phyloP scores from a whole-genome alignment of 2,329 filamentous ascomycete genomes.

The Trichophyton benhamiae region DNA sequence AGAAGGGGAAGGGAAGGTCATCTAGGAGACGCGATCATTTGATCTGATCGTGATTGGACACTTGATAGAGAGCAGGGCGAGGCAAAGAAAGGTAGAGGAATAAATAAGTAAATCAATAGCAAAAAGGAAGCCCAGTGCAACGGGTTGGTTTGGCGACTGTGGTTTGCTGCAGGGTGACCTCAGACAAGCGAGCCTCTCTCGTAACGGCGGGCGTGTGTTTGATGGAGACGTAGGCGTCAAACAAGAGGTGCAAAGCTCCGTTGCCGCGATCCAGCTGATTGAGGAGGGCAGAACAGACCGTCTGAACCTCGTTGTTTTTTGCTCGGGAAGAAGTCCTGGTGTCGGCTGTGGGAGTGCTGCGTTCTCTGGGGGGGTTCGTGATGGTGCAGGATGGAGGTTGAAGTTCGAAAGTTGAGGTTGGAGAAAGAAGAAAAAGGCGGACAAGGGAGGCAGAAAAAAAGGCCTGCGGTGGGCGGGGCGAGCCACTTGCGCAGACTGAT shows the following conservation, averaged over 20 bases:
- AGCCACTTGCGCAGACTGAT: constrained; percentile 1
- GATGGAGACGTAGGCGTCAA: background rate
- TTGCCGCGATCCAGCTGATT: background rate
- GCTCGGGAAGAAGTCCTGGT: background rate
- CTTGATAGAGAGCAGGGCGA: background rate
- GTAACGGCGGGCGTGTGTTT: background rate
- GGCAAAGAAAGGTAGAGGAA: too few relatives aligned
- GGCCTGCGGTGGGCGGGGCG: background rate
- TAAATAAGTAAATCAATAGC: too few relatives aligned
- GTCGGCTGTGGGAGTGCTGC: background rate
- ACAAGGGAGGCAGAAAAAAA: background rate
- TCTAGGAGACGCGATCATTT: constrained; percentile 44
- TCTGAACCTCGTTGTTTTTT: background rate
- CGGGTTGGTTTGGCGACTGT: background rate
- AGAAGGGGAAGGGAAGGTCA: constrained; percentile 44
- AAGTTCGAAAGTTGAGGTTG: background rate
- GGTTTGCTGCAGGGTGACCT: constrained; percentile 1
- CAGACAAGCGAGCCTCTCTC: background rate
- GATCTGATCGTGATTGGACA: constrained; percentile 26
- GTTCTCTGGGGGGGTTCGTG: background rate
- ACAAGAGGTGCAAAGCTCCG: background rate
- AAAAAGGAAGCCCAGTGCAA: background rate
- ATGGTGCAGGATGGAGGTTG: background rate
- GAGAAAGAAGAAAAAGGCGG: background rate
- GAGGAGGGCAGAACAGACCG: too few relatives aligned